phyloP scores from a whole-genome alignment of 306 rosid genomes.

The Rosa multiflora region DNA sequence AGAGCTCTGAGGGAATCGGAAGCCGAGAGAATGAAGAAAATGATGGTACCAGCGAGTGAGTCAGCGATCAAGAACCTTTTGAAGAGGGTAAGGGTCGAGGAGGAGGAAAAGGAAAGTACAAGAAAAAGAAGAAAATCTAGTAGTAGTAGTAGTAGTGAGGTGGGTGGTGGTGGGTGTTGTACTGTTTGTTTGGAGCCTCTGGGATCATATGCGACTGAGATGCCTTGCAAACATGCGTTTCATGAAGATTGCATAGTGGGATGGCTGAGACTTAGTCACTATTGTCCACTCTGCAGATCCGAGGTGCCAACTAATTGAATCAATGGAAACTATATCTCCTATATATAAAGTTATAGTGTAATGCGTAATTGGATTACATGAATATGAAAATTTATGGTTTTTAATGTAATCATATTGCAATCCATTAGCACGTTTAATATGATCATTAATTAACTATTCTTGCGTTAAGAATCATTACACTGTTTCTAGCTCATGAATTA shows the following conservation, averaged over 20 bases:
- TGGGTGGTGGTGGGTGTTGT: neutral
- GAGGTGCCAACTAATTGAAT: neutral
- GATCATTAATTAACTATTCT: neutral
- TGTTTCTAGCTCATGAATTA: neutral
- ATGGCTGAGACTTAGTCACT: neutral
- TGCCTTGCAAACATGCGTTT: slow-evolving; percentile 3
- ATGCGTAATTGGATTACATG: neutral
- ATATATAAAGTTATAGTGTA: neutral
- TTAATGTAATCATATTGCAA: neutral
- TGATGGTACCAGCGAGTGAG: neutral
- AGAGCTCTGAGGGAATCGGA: neutral
- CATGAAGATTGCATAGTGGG: slow-evolving; percentile 2
- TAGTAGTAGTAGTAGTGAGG: neutral
- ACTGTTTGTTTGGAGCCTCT: slow-evolving; percentile 2
- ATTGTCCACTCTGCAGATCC: neutral
- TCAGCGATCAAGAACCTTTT: neutral
- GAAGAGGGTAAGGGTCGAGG: neutral
- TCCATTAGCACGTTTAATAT: neutral
- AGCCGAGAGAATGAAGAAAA: neutral
- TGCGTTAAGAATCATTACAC: neutral
- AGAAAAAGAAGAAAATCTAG: neutral
- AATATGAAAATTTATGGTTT: neutral
- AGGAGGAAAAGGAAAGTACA: neutral
- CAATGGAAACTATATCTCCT: neutral
- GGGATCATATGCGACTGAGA: neutral